Evolutionary conservation across 78 protist species (phyloP), one percentile per base, ranked within the genome.

Genomic region (Anaeramoeba flamelloides): DNA sequence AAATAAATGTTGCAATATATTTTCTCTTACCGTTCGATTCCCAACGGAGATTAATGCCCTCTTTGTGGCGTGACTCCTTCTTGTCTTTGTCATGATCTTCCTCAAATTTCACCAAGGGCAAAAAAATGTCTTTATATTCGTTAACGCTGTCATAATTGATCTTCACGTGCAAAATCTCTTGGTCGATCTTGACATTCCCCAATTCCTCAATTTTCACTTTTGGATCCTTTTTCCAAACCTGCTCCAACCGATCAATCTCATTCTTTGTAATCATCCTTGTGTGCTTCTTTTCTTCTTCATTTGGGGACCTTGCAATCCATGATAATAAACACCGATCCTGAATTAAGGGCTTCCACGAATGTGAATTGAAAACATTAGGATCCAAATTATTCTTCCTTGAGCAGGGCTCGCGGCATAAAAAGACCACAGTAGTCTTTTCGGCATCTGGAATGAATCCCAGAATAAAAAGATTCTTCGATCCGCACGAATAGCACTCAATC

Each of bases 281-380:
- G 32, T 92, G 90, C 36, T 41, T 39, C 41, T 77, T 40, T 40
- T 92, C 94, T 0, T 82, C 74, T 22, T 89, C 92, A 0, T 90
- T 39, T 3, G 98, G 93, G 8, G 8, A 17, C 31, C 1, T 1
- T 17, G 32, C 82, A 34, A 82, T 79, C 26, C 32, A 3, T 30
- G 85, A 40, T 33, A 95, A 80, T 80, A 97, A 88, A 31, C 75
- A 78, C 33, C 85, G 40, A 40, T 86, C 94, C 31, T 84, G 88
- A 41, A 97, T 89, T 34, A 97, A 85, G 41, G 99, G 98, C 78
- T 39, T 40, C 99, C 99, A 97, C 8, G 34, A 26, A 17, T 17
- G 69, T 8, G 69, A 8, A 17, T 17, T 53, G 17, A 53, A 53
- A n/a, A n/a, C n/a, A n/a, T n/a, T n/a, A n/a, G n/a, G n/a, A n/a